These are phyloP conservation scores for Antitrichia curtipendula DNA, from an alignment of 225 moss, liverwort and hornwort genomes.

Conservation along the genomic window DNA sequence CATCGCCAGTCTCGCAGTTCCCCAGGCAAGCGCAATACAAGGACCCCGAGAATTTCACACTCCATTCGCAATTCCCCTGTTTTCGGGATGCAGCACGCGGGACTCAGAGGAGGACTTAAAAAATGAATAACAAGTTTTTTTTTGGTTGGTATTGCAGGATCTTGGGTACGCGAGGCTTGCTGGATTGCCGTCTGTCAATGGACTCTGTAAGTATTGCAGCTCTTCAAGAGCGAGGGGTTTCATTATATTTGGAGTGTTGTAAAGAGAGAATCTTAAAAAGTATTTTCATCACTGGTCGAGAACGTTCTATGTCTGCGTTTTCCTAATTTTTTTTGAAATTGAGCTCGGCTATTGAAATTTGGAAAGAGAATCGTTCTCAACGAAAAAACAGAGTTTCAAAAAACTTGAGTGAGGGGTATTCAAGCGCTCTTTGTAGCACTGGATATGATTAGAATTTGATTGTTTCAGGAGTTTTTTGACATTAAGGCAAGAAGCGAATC, in stretches of 20 bases:
- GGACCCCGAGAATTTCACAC: too few species aligned
- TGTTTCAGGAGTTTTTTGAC: not conserved
- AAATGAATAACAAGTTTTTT: not conserved
- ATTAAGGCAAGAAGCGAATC: not conserved
- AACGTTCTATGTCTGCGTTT: too few species aligned
- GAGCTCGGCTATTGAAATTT: not conserved
- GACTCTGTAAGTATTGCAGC: slow-evolving; percentile 49
- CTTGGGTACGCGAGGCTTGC: slow-evolving; percentile 69
- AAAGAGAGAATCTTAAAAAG: not conserved
- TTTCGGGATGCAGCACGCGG: not conserved
- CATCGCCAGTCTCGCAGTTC: slow-evolving; percentile 78
- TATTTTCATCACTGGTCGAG: not conserved
- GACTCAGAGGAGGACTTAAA: not conserved
- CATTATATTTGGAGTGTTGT: not conserved
- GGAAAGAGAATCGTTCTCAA: not conserved
- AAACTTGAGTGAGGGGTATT: not conserved
- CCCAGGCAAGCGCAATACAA: slow-evolving; percentile 20
- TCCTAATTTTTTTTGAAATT: too few species aligned
- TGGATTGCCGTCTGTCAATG: slow-evolving; percentile 11
- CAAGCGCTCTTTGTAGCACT: not conserved
- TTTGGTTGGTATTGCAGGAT: slow-evolving; percentile 28
- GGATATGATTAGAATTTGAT: not conserved
- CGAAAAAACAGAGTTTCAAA: not conserved
- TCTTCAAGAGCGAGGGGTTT: not conserved
- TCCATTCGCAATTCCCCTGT: not conserved